A percentile compares a stretch with the other conserved stretches of the same genome.
Conservation (phyloP, 371 early-diverging fungal species). For the Rhizomucor miehei region DNA sequence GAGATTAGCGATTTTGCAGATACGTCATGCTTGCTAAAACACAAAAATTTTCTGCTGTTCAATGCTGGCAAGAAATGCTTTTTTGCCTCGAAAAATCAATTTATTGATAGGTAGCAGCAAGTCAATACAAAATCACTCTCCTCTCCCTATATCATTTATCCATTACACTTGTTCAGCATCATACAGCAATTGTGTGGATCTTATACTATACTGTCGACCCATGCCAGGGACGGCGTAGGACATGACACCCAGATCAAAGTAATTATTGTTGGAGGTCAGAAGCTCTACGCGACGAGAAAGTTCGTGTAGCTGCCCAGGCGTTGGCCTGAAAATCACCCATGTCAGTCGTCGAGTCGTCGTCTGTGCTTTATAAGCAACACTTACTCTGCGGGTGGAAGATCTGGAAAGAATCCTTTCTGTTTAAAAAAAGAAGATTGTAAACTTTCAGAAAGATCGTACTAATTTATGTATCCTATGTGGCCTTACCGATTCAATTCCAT, state of each 20-base stretch:
- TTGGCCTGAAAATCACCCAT: background rate
- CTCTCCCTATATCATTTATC: too few relatives aligned
- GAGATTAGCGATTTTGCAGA: too few relatives aligned
- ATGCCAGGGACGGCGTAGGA: background rate
- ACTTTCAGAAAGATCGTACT: background rate
- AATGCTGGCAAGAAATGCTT: too few relatives aligned
- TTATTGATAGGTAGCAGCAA: too few relatives aligned
- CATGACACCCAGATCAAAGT: conserved; percentile 5
- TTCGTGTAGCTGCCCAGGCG: background rate
- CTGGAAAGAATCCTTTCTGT: background rate
- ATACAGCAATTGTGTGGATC: background rate
- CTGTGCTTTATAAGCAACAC: background rate
- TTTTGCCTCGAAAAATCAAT: too few relatives aligned
- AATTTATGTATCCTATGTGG: too few relatives aligned
- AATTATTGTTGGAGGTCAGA: background rate
- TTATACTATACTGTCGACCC: conserved; percentile 2
- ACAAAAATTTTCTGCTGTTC: too few relatives aligned
- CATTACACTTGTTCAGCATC: background rate
- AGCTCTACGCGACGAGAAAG: background rate
- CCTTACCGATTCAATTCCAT: too few relatives aligned
- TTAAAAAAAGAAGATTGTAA: too few relatives aligned
- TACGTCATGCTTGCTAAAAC: too few relatives aligned
- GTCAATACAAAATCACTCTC: too few relatives aligned
- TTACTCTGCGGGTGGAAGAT: background rate
- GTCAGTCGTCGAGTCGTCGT: background rate